Base-by-base conservation (phyloP, 2,329 filamentous ascomycete genomes). In the Rachicladosporium sp. region DNA sequence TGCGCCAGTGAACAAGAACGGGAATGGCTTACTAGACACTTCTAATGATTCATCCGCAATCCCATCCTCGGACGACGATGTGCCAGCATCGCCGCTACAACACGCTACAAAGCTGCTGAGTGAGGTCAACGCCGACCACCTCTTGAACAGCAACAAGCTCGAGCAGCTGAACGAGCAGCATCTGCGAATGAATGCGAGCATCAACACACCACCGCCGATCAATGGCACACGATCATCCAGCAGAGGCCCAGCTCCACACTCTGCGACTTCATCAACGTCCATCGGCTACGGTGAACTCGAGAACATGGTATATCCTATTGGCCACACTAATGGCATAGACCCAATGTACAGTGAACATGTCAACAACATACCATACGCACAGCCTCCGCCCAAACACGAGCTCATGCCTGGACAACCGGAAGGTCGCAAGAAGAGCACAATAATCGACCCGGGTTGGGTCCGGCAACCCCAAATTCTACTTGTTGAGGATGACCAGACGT, bases 271-370 rank as follows among this genome's bases (percentile, higher is more conserved):
- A 3, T 73, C 74, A 1, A 69, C 66, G 31, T 65, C 66, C 3
- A 64, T 75, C 54, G 68, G 68, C 4, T 71, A 70, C 31, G 67
- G 67, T 10, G 78, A 82, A 40, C 59, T 81, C 33, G 78, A 82
- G 45, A 73, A 71, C 46, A 74, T 93, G 39, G 87, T 95, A 7
- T 96, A 95, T 57, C 88, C 89, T 0, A 86, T 93, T 10, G 88
- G 88, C 11, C 78, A 87, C 48, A 91, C 81, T 1, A 84, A 93
- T 48, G 88, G 88, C 38, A 95, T 95, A 49, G 88, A 95, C 56
- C 88, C 89, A 1, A 91, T 93, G 71, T 88, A 89, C 56, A 82
- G 84, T 50, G 88, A 95, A 52, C 87, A 95, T 55, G 86, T 95
- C 55, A 78, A 89, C 64, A 94, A 93, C 57, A 93, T 95, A 41